Evolutionary conservation across 106 monocot species (phyloP).

Genomic region (Dendrobium catenatum): DNA sequence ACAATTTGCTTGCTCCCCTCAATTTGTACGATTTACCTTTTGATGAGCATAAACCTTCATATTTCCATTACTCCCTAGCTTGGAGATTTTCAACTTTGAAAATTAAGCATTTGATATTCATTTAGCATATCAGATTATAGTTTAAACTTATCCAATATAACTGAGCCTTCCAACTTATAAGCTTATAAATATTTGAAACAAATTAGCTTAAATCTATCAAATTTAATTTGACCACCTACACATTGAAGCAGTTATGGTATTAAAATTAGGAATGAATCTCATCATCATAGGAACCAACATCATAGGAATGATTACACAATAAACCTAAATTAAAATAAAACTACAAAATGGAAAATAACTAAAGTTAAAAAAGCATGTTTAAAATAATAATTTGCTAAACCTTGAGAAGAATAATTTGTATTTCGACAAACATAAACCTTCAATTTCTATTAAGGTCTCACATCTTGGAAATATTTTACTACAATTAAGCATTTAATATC

Average conservation of each 20-base stretch:
- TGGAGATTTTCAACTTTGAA: neutral
- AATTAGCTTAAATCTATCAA: too few relatives aligned
- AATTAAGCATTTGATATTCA: neutral
- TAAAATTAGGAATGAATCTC: too few relatives aligned
- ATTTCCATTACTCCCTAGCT: neutral
- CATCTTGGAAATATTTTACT: neutral
- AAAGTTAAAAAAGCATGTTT: neutral
- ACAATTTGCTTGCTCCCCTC: neutral
- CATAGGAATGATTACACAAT: neutral
- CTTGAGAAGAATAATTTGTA: neutral
- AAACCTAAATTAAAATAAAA: neutral
- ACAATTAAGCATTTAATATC: neutral
- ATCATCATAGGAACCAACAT: neutral
- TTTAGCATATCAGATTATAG: neutral
- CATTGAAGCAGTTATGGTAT: too few relatives aligned
- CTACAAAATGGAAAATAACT: neutral
- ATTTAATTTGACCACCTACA: too few relatives aligned
- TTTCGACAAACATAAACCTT: neutral
- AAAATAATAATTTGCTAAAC: neutral
- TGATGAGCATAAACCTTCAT: neutral
- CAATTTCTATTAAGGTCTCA: neutral
- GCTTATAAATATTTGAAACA: too few relatives aligned
- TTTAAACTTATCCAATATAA: too few relatives aligned
- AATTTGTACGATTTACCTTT: neutral
- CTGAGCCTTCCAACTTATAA: too few relatives aligned